Conservation (phyloP, 129 eudicot species). For the Tagetes patula region DNA sequence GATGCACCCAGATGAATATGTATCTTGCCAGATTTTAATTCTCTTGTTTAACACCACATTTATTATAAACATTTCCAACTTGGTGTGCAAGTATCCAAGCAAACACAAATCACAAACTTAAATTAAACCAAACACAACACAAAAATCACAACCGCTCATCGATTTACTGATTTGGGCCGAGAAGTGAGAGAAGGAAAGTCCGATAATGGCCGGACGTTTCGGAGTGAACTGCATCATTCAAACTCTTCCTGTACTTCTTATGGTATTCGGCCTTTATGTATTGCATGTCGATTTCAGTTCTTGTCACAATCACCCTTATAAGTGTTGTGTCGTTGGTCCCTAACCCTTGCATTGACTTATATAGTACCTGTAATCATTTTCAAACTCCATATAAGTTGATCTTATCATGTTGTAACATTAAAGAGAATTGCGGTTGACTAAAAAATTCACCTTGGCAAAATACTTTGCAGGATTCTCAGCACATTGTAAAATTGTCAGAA, state of each 20-base stretch:
- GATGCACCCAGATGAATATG: conserved; percentile 22
- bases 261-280: conserved; percentile 56
- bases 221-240: conserved; percentile 52
- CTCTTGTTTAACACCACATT: not conserved
- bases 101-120: conserved; percentile 7
- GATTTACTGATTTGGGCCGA: conserved; percentile 13
- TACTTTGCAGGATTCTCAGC: conserved; percentile 52
- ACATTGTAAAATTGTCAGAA: conserved; percentile 50
- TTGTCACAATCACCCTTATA: conserved; percentile 56
- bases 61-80: not conserved
- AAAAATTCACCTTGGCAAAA: conserved; percentile 54
- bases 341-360: conserved; percentile 55
- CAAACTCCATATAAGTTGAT: not conserved
- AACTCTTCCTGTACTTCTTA: conserved; percentile 49
- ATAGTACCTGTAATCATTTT: conserved; percentile 42
- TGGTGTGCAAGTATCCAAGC: not conserved
- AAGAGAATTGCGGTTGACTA: not conserved
- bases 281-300: conserved; percentile 25
- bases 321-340: conserved; percentile 54
- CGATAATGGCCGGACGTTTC: conserved; percentile 59
- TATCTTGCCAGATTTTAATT: conserved; percentile 5
- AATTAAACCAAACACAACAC: conserved; percentile 5
- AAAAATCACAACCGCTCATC: not conserved
- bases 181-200: conserved; percentile 39
- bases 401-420: not conserved